Evolutionary conservation across 495 filamentous ascomycete species (phyloP), one percentile per base, ranked within the genome.

Genomic region (Penicillium odoratum): DNA sequence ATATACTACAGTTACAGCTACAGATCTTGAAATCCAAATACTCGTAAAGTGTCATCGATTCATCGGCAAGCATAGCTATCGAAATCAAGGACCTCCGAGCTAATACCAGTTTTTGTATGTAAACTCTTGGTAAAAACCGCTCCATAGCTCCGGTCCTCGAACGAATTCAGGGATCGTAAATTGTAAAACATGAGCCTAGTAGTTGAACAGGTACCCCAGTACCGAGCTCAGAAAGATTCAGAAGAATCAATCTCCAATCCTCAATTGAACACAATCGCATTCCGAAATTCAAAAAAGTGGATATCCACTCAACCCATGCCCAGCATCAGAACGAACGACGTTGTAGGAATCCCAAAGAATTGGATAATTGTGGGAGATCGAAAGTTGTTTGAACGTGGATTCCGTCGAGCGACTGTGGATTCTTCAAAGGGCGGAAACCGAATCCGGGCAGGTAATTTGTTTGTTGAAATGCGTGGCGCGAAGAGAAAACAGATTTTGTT

Each of bases 201-300:
- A 67, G 73, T 79, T 79, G 74, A 79, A 75, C 74, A 77, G 71
- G 62, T 55, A 69, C 65, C 75, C 45, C 58, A 67, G 61, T 63
- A 55, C 48, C 65, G 60, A 67, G 66, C 66, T 60, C 64, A 60
- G 60, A 58, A 54, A 36, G 46, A 18, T 26, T 9, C 52, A 52
- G 55, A 60, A 51, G 60, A 59, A 71, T 51, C 45, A 61, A 51
- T 61, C 71, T 68, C 66, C 73, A 72, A 74, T 65, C 68, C 69
- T 70, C 66, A 60, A 64, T 69, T 63, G 64, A 75, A 74, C 75
- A 79, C 68, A 71, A 53, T 67, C 64, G 63, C 63, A 62, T 59
- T 65, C 61, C 71, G 64, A 62, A 73, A 61, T 66, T 53, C 56
- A 59, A 64, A 57, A 26, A 26, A 56, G 38, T 15, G 34, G 51